These are phyloP conservation scores for Luffa acutangula DNA, from an alignment of 306 rosid genomes.

Conservation along the genomic window DNA sequence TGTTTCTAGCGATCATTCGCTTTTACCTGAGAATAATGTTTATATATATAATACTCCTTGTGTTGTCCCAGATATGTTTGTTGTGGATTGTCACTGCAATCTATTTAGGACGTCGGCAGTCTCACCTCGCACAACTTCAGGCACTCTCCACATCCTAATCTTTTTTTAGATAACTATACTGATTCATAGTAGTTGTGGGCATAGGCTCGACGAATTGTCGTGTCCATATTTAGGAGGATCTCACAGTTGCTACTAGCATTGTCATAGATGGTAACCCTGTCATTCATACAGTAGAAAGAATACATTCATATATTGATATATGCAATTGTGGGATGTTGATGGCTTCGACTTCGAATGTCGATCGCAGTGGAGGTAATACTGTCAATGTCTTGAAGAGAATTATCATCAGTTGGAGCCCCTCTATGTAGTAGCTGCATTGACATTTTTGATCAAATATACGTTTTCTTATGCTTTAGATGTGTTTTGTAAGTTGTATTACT, in stretches of 20 bases:
- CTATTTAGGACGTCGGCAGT: conserved; percentile 72
- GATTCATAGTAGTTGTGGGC: not conserved
- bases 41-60: not conserved
- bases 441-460: not conserved
- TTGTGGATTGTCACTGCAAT: conserved; percentile 69
- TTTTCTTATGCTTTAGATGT: not conserved
- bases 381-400: not conserved
- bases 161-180: not conserved
- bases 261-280: not conserved
- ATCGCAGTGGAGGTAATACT: not conserved
- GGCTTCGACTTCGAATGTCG: not conserved
- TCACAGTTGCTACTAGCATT: not conserved
- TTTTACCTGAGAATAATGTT: not conserved
- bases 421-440: not conserved
- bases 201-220: not conserved
- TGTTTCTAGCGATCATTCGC: not conserved
- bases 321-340: not conserved
- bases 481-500: not conserved
- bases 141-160: conserved; percentile 22
- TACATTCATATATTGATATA: not conserved
- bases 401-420: not conserved
- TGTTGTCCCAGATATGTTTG: conserved; percentile 49
- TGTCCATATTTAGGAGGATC: not conserved
- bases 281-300: not conserved
- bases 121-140: conserved; percentile 44